These are phyloP conservation scores for Coprinopsis cinerea DNA, from an alignment of 768 basidiomycete species.

Conservation along the genomic window DNA sequence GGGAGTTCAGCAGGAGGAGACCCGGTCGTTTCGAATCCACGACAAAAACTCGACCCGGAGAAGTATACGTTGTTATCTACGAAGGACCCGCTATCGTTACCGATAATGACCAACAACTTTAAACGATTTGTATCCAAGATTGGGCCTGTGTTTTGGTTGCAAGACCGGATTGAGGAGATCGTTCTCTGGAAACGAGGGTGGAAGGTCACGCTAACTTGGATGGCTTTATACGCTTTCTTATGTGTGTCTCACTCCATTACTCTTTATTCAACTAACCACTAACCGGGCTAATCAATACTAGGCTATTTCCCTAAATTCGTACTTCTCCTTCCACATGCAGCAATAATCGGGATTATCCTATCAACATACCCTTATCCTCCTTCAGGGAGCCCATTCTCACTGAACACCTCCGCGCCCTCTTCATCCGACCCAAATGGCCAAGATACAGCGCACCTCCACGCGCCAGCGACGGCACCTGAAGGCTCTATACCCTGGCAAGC, in stretches of 20 bases:
- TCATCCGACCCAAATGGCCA: too few relatives aligned
- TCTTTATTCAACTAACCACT: neutral
- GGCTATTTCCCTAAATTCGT: constrained; percentile 74
- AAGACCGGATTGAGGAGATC: constrained; percentile 83
- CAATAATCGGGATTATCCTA: constrained; percentile 61
- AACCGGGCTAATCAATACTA: constrained; percentile 26
- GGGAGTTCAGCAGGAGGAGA: neutral
- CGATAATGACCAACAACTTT: constrained; percentile 74
- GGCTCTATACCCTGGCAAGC: constrained; percentile 78
- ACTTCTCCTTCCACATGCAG: constrained; percentile 61
- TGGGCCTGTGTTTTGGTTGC: constrained; percentile 84
- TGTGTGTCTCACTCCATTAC: constrained; percentile 44
- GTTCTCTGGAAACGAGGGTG: constrained; percentile 76
- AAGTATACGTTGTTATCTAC: constrained; percentile 44
- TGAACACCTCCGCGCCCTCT: constrained; percentile 12
- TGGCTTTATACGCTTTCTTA: constrained; percentile 70
- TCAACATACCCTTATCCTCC: constrained; percentile 50
- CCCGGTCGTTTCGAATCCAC: constrained; percentile 17
- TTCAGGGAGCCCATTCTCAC: constrained; percentile 13
- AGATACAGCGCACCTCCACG: constrained; percentile 6
- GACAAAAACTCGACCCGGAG: constrained; percentile 19
- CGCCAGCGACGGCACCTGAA: constrained; percentile 40
- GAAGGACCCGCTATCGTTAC: constrained; percentile 68
- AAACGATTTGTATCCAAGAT: constrained; percentile 70
- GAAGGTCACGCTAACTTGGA: constrained; percentile 68